These are phyloP conservation scores for Lachnellula subtilissima DNA, from an alignment of 2,329 filamentous ascomycete species.

Conservation along the genomic window DNA sequence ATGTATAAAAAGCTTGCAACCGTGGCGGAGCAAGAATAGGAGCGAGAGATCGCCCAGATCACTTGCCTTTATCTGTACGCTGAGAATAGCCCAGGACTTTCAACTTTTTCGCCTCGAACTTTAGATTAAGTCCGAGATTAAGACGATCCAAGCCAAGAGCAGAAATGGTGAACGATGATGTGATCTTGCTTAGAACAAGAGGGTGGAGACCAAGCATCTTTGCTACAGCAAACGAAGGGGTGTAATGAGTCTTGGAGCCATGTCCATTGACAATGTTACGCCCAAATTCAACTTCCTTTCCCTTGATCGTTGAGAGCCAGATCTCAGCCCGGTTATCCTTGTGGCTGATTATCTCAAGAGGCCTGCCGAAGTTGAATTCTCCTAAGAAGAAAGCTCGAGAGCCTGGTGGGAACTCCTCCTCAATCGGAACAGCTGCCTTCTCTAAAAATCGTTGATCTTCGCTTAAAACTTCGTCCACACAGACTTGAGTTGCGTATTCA, in stretches of 20 bases:
- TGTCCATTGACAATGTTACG: slow-evolving; percentile 66
- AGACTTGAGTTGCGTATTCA: slow-evolving; percentile 83
- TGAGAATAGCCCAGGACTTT: slow-evolving; percentile 96
- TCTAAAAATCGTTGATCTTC: slow-evolving; percentile 93
- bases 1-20: too few relatives aligned
- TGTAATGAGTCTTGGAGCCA: slow-evolving; percentile 69
- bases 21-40: too few relatives aligned
- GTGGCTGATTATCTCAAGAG: slow-evolving; percentile 76
- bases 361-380: slow-evolving; percentile 86
- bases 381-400: slow-evolving; percentile 90
- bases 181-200: slow-evolving; percentile 89
- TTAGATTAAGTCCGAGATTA: slow-evolving; percentile 91
- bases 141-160: slow-evolving; percentile 71
- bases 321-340: slow-evolving; percentile 71
- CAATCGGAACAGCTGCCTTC: slow-evolving; percentile 77
- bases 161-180: slow-evolving; percentile 83
- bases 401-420: slow-evolving; percentile 82
- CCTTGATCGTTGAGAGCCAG: slow-evolving; percentile 66
- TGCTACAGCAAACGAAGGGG: slow-evolving; percentile 84
- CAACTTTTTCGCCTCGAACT: slow-evolving; percentile 91
- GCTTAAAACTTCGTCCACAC: slow-evolving; percentile 86
- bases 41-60: background rate
- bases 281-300: slow-evolving; percentile 76
- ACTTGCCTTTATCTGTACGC: slow-evolving; percentile 56
- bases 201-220: slow-evolving; percentile 76